These are phyloP conservation scores for Tolypocladium guangdongense DNA, from an alignment of 2,329 filamentous ascomycete genomes.

Conservation along the genomic window DNA sequence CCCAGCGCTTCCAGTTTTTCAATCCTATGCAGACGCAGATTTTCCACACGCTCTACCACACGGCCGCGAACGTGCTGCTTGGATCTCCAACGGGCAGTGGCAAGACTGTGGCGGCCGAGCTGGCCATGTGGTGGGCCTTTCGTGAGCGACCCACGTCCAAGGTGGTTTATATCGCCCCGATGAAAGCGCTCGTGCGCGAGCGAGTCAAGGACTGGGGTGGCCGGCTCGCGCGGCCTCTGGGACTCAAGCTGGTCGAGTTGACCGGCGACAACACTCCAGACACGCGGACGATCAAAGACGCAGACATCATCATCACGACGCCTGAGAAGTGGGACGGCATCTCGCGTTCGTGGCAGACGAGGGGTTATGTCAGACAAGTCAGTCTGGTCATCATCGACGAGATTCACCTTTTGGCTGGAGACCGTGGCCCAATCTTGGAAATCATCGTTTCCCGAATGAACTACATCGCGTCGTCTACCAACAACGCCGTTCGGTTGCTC, in stretches of 20 bases:
- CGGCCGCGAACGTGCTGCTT: conserved; percentile 79
- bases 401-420: conserved; percentile 92
- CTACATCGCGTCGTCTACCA: conserved; percentile 91
- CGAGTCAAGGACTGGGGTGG: conserved; percentile 90
- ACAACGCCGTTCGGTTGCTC: conserved; percentile 76
- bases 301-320: conserved; percentile 95
- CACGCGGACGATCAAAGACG: conserved; percentile 86
- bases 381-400: conserved; percentile 97
- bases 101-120: conserved; percentile 90
- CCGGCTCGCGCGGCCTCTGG: conserved; percentile 71
- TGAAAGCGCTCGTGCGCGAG: conserved; percentile 97
- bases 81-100: conserved; percentile 95
- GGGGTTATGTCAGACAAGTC: conserved; percentile 90
- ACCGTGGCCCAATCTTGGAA: conserved; percentile 93
- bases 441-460: conserved; percentile 96
- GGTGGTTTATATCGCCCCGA: conserved; percentile 96
- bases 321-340: conserved; percentile 99
- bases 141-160: conserved; percentile 89
- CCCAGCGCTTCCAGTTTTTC: conserved; percentile 84
- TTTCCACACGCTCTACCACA: conserved; percentile 94
- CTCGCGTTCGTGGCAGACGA: conserved; percentile 94
- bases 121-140: conserved; percentile 99
- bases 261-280: conserved; percentile 97
- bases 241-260: conserved; percentile 84
- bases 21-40: conserved; percentile 99